Base-by-base conservation (phyloP, 495 filamentous ascomycete genomes). In the Aspergillus steynii region DNA sequence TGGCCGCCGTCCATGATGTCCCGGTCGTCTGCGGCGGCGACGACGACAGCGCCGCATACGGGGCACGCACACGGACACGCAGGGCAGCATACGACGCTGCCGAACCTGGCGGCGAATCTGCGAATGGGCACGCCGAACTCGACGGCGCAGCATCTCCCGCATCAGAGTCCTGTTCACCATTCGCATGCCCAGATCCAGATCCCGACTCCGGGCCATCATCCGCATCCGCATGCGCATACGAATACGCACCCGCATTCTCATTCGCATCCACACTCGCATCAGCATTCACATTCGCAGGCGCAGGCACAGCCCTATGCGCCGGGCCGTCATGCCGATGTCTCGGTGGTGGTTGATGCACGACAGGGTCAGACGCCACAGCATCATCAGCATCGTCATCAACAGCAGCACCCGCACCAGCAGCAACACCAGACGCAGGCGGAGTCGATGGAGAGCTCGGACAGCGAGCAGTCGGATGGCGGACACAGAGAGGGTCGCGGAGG, bases 1-100 rank as follows among this genome's bases (percentile, higher is more conserved):
- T 72, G 70, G 70, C 62, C 64, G 27, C 62, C 66, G 12, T 67
- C 64, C 4, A 65, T 70, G 61, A 60, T 69, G 29, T 68, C 62
- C 27, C 62, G 60, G 5, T 52, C 62, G 37, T 42, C 37, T 14
- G 37, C 37, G 8, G 37, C 37, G 9, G 9, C 37, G 37, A 12
- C 37, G 8, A 12, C 37, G 9, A 15, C 37, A 12, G 37, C 37
- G 37, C 37, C 37, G 37, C 37, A 42, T 34, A 34, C 31, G 31
- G 31, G 31, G 6, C 31, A 34, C 5, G 31, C 6, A 34, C 31
- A 34, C 5, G 9, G 37, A 3, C 37, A 42, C 14, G 10, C 37
- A 10, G 37, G 7, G 9, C 37, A 42, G 3, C 37, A 42, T 42
- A 42, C 37, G 37, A 42, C 37, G 37, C 14, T 67, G n/a, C 67